phyloP scores from a whole-genome alignment of 176 grass and related monocot genomes.

The Bromus sterilis region DNA sequence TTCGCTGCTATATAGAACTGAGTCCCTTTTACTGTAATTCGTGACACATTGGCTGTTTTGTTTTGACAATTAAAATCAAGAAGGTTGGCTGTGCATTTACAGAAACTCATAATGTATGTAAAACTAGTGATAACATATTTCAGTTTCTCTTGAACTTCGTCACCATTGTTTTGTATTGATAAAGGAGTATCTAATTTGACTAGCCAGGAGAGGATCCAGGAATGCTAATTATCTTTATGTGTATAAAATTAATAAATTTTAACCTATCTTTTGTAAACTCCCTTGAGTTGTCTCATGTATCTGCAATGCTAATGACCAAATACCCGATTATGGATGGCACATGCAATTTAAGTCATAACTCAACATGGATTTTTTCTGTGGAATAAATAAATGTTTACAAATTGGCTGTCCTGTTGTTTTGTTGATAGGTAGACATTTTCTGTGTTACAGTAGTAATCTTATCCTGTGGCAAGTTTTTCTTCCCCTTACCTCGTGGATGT shows the following conservation, averaged over 20 bases:
- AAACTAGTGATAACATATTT: background rate
- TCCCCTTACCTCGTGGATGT: too few species aligned
- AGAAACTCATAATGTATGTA: background rate
- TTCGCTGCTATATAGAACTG: background rate
- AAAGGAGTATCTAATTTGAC: constrained; percentile 1
- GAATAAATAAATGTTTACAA: background rate
- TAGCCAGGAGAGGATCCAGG: background rate
- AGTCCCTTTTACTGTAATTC: background rate
- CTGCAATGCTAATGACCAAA: background rate
- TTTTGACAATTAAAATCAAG: background rate
- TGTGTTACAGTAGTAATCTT: too few species aligned
- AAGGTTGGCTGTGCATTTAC: background rate
- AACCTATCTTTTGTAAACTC: background rate
- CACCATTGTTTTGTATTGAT: background rate
- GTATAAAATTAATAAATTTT: background rate
- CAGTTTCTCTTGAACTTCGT: background rate
- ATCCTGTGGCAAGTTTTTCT: too few species aligned
- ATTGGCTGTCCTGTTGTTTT: too few species aligned
- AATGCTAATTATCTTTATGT: background rate
- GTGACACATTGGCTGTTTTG: background rate
- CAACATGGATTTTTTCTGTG: background rate
- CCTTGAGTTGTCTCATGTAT: background rate
- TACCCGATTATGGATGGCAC: background rate
- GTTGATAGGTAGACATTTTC: too few species aligned
- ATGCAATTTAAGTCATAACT: background rate